These are phyloP conservation scores for Syzygium jambos DNA, from an alignment of 345 rosid species.

Conservation along the genomic window DNA sequence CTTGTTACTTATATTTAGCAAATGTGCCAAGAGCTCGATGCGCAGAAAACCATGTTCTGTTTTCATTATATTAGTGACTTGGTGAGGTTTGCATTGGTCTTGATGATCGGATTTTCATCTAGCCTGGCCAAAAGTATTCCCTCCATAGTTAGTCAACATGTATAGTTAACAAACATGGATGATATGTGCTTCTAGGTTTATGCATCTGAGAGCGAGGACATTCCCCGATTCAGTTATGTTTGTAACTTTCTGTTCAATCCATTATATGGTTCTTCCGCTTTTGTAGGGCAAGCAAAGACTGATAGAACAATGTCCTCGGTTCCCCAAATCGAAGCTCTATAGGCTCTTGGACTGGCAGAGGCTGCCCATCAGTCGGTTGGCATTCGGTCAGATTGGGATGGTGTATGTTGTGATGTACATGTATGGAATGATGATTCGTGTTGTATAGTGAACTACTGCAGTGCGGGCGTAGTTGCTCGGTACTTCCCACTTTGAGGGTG, in stretches of 20 bases:
- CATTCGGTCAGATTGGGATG: neutral
- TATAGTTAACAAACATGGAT: neutral
- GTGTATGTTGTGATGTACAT: neutral
- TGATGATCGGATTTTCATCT: neutral
- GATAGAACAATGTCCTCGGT: neutral
- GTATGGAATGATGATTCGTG: neutral
- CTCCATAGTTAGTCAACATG: neutral
- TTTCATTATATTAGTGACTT: neutral
- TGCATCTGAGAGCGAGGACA: neutral
- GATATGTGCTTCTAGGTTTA: neutral
- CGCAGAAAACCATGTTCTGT: neutral
- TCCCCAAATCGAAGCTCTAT: conserved; percentile 9
- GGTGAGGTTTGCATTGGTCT: neutral
- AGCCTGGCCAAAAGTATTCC: neutral
- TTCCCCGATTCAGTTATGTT: accelerated
- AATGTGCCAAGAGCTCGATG: neutral
- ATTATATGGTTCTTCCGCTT: neutral
- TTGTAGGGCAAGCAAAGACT: conserved; percentile 9
- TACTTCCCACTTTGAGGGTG: neutral
- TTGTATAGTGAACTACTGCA: neutral
- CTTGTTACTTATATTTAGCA: neutral
- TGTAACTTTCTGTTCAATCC: neutral
- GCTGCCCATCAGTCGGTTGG: neutral
- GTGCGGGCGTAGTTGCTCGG: neutral
- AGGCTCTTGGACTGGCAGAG: neutral